Evolutionary conservation across 495 filamentous ascomycete genomes (phyloP).

Genomic region (Aspergillus saccharolyticus): DNA sequence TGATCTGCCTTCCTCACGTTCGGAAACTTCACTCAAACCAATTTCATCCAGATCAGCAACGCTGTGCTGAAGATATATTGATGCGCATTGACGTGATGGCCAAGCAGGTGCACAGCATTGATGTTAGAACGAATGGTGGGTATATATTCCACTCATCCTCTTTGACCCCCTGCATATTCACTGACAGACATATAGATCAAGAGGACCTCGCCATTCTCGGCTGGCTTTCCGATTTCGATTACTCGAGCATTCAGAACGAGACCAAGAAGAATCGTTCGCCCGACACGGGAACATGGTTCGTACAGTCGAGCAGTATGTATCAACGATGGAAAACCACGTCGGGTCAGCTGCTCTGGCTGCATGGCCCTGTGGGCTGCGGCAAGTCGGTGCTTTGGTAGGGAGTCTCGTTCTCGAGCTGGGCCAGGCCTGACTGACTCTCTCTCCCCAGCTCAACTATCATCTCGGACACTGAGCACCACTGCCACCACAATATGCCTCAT

Average conservation of each 20-base stretch:
- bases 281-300: background rate
- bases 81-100: background rate
- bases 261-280: background rate
- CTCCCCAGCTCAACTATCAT: slow-evolving; percentile 13
- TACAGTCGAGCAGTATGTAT: background rate
- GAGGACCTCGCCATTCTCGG: background rate
- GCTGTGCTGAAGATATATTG: background rate
- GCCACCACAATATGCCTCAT: background rate
- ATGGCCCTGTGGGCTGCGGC: slow-evolving; percentile 6
- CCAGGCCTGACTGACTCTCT: background rate
- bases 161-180: too few relatives aligned
- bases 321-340: background rate
- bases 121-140: background rate
- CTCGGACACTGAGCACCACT: slow-evolving; percentile 11
- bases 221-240: background rate
- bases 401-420: background rate
- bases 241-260: background rate
- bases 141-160: too few relatives aligned
- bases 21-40: too few relatives aligned
- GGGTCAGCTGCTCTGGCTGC: background rate
- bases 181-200: background rate
- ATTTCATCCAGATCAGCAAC: background rate
- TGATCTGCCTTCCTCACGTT: too few relatives aligned
- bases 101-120: background rate
- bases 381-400: slow-evolving; percentile 14